Percentiles rank a stretch among this genome's conserved stretches.
Conservation (phyloP, 495 filamentous ascomycete genomes). For the Cercophora newfieldiana region DNA sequence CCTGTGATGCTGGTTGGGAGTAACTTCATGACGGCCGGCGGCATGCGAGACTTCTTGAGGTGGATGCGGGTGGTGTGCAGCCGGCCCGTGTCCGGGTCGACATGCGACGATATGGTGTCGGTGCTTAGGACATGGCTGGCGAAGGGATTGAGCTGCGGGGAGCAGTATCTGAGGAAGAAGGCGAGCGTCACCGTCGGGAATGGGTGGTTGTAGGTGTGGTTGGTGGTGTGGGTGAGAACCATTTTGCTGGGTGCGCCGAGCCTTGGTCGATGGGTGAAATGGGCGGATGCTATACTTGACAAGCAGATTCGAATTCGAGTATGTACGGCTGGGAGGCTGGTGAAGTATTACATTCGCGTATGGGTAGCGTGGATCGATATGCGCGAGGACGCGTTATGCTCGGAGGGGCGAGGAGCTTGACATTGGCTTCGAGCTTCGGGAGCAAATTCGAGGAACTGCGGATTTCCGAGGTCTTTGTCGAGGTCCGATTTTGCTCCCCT, state of each 20-base stretch:
- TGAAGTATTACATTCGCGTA: neutral
- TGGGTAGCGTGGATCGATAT: neutral
- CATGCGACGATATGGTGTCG: slow-evolving; percentile 85
- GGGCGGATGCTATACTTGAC: too few species aligned
- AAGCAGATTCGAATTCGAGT: neutral
- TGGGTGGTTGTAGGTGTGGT: slow-evolving; percentile 86
- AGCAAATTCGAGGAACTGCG: neutral
- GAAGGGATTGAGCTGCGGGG: slow-evolving; percentile 75
- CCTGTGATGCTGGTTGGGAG: slow-evolving; percentile 69
- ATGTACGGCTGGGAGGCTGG: neutral
- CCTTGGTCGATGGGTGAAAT: slow-evolving; percentile 2
- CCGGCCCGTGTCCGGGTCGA: slow-evolving; percentile 76
- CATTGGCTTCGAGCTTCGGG: slow-evolving; percentile 22
- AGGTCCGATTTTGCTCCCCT: slow-evolving; percentile 16
- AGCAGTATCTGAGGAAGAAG: slow-evolving; percentile 97
- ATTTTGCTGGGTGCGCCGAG: slow-evolving; percentile 25
- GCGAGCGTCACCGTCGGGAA: slow-evolving; percentile 90
- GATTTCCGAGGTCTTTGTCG: neutral
- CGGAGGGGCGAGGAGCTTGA: slow-evolving; percentile 17
- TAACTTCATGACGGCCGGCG: slow-evolving; percentile 76
- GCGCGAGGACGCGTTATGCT: slow-evolving; percentile 29
- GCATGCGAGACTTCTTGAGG: slow-evolving; percentile 89
- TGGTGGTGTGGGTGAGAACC: slow-evolving; percentile 68
- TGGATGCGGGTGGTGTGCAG: slow-evolving; percentile 89
- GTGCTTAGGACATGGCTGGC: slow-evolving; percentile 92